These are phyloP conservation scores for Irpex rosettiformis DNA, from an alignment of 1,284 basidiomycete genomes.

Conservation along the genomic window DNA sequence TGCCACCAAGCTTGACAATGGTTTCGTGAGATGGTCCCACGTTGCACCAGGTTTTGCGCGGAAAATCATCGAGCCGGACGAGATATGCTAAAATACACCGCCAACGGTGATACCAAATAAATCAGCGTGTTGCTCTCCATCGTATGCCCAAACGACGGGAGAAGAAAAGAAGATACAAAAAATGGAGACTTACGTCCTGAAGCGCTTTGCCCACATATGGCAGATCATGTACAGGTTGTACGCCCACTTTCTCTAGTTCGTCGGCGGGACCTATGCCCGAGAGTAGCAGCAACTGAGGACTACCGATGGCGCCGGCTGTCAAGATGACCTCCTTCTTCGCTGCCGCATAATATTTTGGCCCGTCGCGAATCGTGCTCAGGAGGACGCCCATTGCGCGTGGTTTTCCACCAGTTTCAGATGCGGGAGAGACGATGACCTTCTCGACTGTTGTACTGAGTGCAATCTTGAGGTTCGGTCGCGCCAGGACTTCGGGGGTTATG, in stretches of 20 bases:
- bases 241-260: slow-evolving; percentile 40
- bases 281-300: slow-evolving; percentile 19
- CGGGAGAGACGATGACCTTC: not conserved
- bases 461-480: not conserved
- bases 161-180: slow-evolving; percentile 11
- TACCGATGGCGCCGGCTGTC: slow-evolving; percentile 18
- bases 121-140: slow-evolving; percentile 34
- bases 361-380: not conserved
- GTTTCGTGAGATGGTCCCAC: not conserved
- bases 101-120: not conserved
- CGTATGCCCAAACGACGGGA: slow-evolving; percentile 8
- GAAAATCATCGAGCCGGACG: not conserved
- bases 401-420: not conserved
- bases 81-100: not conserved
- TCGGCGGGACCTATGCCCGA: slow-evolving; percentile 38
- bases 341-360: not conserved
- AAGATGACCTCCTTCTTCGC: slow-evolving; percentile 17
- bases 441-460: not conserved
- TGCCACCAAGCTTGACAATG: not conserved
- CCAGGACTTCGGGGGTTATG: not conserved
- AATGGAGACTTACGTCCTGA: slow-evolving; percentile 47
- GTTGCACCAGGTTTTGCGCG: not conserved
- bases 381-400: not conserved
- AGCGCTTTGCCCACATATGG: slow-evolving; percentile 77
- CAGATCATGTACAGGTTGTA: slow-evolving; percentile 45